Base-by-base conservation (phyloP, 345 rosid species). In the Pugionium dolabratum region DNA sequence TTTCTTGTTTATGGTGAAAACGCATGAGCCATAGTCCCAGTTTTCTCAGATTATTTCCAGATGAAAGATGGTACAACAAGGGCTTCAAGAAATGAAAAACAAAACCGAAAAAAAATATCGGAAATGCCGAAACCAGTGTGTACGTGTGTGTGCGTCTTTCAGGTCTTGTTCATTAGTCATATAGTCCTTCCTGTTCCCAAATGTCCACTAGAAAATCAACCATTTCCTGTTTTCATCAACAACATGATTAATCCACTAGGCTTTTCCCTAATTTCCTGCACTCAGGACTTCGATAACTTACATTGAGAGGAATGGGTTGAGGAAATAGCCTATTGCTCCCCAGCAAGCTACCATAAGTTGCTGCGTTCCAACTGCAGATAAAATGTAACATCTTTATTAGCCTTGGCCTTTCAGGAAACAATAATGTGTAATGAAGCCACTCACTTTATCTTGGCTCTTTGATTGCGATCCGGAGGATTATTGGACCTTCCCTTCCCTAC, bases 161-260 rank as follows among this genome's bases (percentile, higher is more conserved):
- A 44, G 53, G 66, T 42, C 66, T 58, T 58, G 67, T 66, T 54
- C 64, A 27, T 87, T 78, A 91, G 63, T 85, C 96, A 57, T 91
- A 88, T 83, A 86, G 72, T 8, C 93, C 98, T 69, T 88, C 96
- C 68, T 91, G 92, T 75, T 91, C 98, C 94, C 98, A 91, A 25
- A 78, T 34, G 79, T 91, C 94, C 58, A 91, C 95, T 9, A 91
- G 90, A 80, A 88, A 91, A 77, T 88, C 96, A 34, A 86, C 88
- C 98, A 91, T 91, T 79, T 88, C 98, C 97, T 91, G 84, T 36
- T 32, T 64, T 64, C 57, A 51, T 31, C 41, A 58, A 5, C 40
- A 64, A 57, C 43, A 4, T 7, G 1, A 2, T 30, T 41, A 69
- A 27, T 39, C 2, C 0, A 57, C 36, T 0, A 1, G 31, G 2